Evolutionary conservation across 495 filamentous ascomycete species (phyloP).

Genomic region (Evansstolkia leycettana): DNA sequence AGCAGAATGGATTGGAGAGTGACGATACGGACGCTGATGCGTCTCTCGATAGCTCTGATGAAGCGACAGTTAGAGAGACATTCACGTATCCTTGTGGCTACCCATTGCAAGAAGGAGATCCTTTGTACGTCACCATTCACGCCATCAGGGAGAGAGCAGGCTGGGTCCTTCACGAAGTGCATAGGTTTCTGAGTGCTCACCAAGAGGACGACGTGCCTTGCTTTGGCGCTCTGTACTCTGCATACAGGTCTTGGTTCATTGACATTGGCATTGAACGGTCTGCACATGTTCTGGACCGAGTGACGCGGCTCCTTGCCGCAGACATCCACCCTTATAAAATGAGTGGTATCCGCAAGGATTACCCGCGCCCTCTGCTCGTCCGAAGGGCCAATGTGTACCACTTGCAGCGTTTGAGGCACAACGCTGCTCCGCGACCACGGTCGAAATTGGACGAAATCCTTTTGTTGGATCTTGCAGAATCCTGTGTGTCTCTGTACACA

Average conservation of each 20-base stretch:
- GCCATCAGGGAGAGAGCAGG: conserved; percentile 67
- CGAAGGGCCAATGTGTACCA: conserved; percentile 91
- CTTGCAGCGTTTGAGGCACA: conserved; percentile 82
- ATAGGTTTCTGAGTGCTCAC: conserved; percentile 67
- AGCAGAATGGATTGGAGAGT: conserved; percentile 18
- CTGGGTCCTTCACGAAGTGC: conserved; percentile 67
- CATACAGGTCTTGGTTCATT: conserved; percentile 93
- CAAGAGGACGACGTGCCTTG: conserved; percentile 94
- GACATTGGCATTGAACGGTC: conserved; percentile 95
- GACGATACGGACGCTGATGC: conserved; percentile 52
- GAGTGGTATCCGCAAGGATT: conserved; percentile 81
- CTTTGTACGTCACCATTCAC: conserved; percentile 64
- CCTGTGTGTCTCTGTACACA: conserved; percentile 86
- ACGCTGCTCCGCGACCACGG: conserved; percentile 72
- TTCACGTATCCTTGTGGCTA: conserved; percentile 85
- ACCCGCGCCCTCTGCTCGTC: conserved; percentile 78
- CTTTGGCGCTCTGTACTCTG: conserved; percentile 83
- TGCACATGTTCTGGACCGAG: conserved; percentile 82
- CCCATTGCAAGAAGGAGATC: conserved; percentile 49
- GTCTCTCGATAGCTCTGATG: conserved; percentile 57
- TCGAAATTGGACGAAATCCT: conserved; percentile 74
- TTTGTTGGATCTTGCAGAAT: conserved; percentile 79
- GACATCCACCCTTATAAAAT: conserved; percentile 91
- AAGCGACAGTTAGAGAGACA: conserved; percentile 67
- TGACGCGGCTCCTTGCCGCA: conserved; percentile 65